These are phyloP conservation scores for Tricholoma sp. DNA, from an alignment of 768 basidiomycete genomes.

Conservation along the genomic window DNA sequence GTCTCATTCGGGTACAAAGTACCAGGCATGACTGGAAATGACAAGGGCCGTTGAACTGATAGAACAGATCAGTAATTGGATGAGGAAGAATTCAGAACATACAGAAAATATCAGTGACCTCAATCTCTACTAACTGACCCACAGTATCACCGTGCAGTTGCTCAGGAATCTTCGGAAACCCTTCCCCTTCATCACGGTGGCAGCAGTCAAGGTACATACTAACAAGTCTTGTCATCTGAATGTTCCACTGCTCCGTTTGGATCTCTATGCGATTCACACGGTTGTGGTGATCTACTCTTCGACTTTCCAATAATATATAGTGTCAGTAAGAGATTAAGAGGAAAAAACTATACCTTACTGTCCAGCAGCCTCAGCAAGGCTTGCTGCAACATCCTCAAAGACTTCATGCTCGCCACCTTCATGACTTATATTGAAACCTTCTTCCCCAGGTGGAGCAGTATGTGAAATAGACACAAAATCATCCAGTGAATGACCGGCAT, in stretches of 20 bases:
- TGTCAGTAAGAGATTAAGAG: background rate
- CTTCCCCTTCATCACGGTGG: background rate
- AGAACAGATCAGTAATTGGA: background rate
- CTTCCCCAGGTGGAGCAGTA: slow-evolving; percentile 6
- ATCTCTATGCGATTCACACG: slow-evolving; percentile 4
- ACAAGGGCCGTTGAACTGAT: background rate
- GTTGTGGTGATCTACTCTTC: slow-evolving; percentile 1
- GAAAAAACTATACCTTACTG: background rate
- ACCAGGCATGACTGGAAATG: background rate
- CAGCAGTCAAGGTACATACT: slow-evolving; percentile 6
- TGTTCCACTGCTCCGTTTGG: slow-evolving; percentile 6
- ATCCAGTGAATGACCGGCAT: background rate
- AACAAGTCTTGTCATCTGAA: background rate
- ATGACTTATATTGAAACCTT: slow-evolving; percentile 6
- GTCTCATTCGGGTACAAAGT: slow-evolving; percentile 7
- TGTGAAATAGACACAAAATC: slow-evolving; percentile 3
- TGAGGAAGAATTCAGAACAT: slow-evolving; percentile 1
- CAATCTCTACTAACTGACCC: background rate
- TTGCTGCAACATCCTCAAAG: slow-evolving; percentile 6
- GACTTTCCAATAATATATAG: background rate
- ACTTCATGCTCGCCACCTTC: slow-evolving; percentile 10
- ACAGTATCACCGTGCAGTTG: background rate
- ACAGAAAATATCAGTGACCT: background rate
- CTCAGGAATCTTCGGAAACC: background rate
- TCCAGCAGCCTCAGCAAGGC: background rate